Base-by-base conservation (phyloP, 2,329 filamentous ascomycete species). In the Byssoonygena ceratinophila region DNA sequence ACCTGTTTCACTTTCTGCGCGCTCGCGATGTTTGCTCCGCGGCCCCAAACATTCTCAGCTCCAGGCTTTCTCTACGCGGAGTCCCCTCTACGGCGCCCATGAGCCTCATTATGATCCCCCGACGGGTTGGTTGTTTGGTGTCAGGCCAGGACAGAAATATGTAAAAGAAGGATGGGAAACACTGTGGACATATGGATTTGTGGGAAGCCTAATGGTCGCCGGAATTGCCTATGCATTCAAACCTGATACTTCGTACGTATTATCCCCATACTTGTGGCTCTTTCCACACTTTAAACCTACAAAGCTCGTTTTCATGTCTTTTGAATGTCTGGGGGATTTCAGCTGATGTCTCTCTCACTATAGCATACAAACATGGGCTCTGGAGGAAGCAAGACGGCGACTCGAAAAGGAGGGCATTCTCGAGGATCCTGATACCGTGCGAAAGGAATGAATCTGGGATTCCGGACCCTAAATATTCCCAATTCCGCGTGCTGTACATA, bases 341-440 rank as follows among this genome's bases (percentile, higher is more conserved):
- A 47, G 14, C 45, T 47, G 37, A 47, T 29, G 18, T 7, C 31
- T 18, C 11, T 49, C 32, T 46, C 12, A n/a, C 20, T 54, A 56
- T 63, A 98, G 92, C 71, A 96, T 98, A 81, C 92, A 97, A 77
- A 97, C 91, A 52, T 98, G 92, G 92, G 92, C 92, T 58, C 82
- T 98, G 40, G 92, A 98, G 74, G 92, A 98, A 76, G 92, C 92
- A 50, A 81, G 92, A 66, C 81, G 92, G 75, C 81, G 92, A 75
- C 82, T 98, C 79, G 92, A 98, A 76, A 85, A 83, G 55, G 92
- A 98, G 76, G 92, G 92, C 55, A 90, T 97, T 66, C 74, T 97
- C 66, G 81, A 87, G 65, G 91, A 96, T 64, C 84, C 86, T 37
- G 73, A 78, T 50, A 67, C 64, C 59, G 71, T 74, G 60, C 71